A percentile compares a stretch with the other conserved stretches of the same genome.
phyloP scores from a whole-genome alignment of 75 land plant species.

The Sequoia sempervirens region DNA sequence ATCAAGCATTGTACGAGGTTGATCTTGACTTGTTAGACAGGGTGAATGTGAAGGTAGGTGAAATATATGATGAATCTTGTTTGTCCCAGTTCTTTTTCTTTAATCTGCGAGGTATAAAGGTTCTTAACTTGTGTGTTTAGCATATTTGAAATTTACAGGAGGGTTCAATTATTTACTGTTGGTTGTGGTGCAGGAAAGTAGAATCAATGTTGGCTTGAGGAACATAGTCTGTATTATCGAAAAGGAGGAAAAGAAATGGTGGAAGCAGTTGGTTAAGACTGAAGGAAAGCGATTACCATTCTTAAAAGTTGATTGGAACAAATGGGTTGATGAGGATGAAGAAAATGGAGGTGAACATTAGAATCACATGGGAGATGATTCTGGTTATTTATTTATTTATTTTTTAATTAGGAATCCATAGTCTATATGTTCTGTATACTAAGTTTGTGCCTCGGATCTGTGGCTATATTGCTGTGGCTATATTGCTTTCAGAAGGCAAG shows the following conservation, averaged over 20 bases:
- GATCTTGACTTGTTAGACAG: conserved; percentile 48
- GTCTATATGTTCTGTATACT: neutral
- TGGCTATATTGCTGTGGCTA: neutral
- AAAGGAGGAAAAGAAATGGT: conserved; percentile 67
- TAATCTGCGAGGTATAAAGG: neutral
- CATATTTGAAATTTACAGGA: neutral
- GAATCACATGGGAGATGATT: neutral
- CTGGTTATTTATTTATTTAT: neutral
- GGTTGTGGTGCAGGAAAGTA: conserved; percentile 56
- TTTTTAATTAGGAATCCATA: neutral
- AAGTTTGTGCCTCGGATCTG: neutral
- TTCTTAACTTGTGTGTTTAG: neutral
- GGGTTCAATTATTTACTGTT: neutral
- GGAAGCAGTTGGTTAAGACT: conserved; percentile 51
- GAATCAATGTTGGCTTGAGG: conserved; percentile 48
- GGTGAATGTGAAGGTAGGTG: conserved; percentile 53
- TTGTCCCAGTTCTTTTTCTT: neutral
- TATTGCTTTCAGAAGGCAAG: conserved; percentile 9
- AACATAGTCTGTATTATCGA: conserved; percentile 40
- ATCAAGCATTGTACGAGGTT: conserved; percentile 38
- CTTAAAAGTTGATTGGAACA: conserved; percentile 82
- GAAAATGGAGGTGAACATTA: conserved; percentile 31
- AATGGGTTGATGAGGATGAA: conserved; percentile 88
- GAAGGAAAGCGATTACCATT: conserved; percentile 59
- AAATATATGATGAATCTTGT: neutral